Evolutionary conservation across 1,284 basidiomycete genomes (phyloP), one percentile per base, ranked within the genome.

Genomic region (Cutaneotrichosporon sp.): DNA sequence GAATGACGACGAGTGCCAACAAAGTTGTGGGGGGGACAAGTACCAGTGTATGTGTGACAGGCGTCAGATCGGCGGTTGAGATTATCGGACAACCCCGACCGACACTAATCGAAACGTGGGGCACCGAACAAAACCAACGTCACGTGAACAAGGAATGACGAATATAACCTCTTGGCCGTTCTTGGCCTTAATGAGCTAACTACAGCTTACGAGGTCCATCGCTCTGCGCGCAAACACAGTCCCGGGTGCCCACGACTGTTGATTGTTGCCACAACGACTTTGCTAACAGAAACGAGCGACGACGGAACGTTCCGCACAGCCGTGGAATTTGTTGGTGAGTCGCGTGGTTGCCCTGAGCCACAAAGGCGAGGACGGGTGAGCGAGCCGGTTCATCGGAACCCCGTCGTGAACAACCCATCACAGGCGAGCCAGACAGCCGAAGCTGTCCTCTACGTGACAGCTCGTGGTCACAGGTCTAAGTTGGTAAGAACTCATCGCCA

Each of bases 1-100:
- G 49, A 46, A 46, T 46, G 42, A 46, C 42, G 42, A n/a, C 42
- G 42, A 46, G 42, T n/a, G 42, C 16, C 16, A 46, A 46, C 42
- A 46, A 46, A 46, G 42, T 46, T 46, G 42, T 46, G 42, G 42
- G 42, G 42, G 18, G 14, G 14, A 18, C 18, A 13, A 46, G 42
- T 7, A n/a, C 1, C 18, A 46, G 38, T 14, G 38, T 11, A n/a
- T n/a, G 40, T 36, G 34, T 9, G 11, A 42, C 16, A 46, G 42
- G 42, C 18, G 42, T n/a, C 42, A 46, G 40, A 18, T n/a, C 16
- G 3, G 42, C 42, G 42, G 42, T 46, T 18, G 42, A 46, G 42
- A 46, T 40, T 46, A 46, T 46, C 42, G 42, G 42, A 46, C 42
- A n/a, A 46, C 18, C 18, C 42, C 42, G 42, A 46, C 42, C 42